Evolutionary conservation across 306 rosid genomes (phyloP), one percentile per base, ranked within the genome.

Genomic region (Alnus glutinosa): DNA sequence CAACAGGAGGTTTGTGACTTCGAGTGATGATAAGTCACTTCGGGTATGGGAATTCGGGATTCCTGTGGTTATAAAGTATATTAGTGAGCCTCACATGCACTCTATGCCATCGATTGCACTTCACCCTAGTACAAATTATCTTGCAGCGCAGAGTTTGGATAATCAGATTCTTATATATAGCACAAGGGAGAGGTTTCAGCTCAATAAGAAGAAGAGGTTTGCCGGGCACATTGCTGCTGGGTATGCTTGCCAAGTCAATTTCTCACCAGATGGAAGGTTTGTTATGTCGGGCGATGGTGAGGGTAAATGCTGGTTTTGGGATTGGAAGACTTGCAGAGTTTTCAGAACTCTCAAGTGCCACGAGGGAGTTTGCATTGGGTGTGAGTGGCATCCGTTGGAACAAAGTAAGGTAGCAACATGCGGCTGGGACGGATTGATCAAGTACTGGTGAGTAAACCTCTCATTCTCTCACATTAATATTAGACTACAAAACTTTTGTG

Each of bases 271-370:
- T 78, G 99, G 98, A 9, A 92, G 99, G 11, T 96, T 96, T 80
- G 98, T 96, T 61, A 89, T 90, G 90, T 96, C 99, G 0, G 98
- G 99, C 62, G 99, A 93, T 77, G 96, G 97, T 49, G 98, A 96
- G 81, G 98, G 99, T 57, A 85, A 87, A 83, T 96, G 99, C 85
- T 96, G 99, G 99, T 96, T 96, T 82, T 96, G 97, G 99, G 99
- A 96, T 74, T 96, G 99, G 99, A 96, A 96, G 87, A 89, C 93
- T 78, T 96, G 99, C 92, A 93, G 93, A 89, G 97, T 93, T 30
- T 96, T 91, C 82, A 90, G 97, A 86, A 96, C 97, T 79, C 92
- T 96, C 54, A 93, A 87, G 88, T 96, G 98, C 86, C 98, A 93
- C 2, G 96, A 91, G 62, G 96, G 97, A 32, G 99, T 96, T 13